A percentile compares a stretch with the other conserved stretches of the same genome.
phyloP scores from a whole-genome alignment of 805 yeast genomes.

The Sugiyamaella mastotermitis region DNA sequence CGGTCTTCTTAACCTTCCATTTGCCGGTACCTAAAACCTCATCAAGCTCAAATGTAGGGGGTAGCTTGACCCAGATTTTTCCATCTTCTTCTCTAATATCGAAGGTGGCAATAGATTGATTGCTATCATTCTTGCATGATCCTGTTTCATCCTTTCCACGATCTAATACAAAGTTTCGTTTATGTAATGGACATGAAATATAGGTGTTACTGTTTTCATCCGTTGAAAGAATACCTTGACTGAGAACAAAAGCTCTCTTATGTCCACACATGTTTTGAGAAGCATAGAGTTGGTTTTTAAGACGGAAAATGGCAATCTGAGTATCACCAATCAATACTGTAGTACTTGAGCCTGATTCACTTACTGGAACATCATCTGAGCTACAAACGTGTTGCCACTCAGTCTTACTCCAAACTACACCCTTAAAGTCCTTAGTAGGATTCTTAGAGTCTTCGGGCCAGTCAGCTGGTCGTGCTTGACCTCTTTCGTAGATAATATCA shows the following conservation, averaged over 20 bases:
- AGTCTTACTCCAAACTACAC: constrained; percentile 30
- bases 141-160: constrained; percentile 24
- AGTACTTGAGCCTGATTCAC: too few relatives aligned
- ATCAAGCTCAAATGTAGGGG: constrained; percentile 32
- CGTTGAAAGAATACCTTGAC: constrained; percentile 31
- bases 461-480: constrained; percentile 7
- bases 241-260: too few relatives aligned
- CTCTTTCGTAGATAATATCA: constrained; percentile 10
- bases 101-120: constrained; percentile 33
- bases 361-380: constrained; percentile 29
- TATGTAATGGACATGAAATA: constrained; percentile 35
- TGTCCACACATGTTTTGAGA: too few relatives aligned
- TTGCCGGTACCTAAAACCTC: constrained; percentile 30
- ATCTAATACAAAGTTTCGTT: constrained; percentile 30
- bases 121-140: constrained; percentile 28
- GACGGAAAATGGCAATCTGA: too few relatives aligned
- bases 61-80: constrained; percentile 28
- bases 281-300: too few relatives aligned
- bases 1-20: constrained; percentile 30
- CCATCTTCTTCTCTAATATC: constrained; percentile 32
- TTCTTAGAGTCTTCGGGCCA: constrained; percentile 5
- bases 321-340: too few relatives aligned
- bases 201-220: constrained; percentile 30
- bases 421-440: constrained; percentile 24
- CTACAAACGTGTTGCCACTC: constrained; percentile 28